Evolutionary conservation across 1,284 basidiomycete genomes (phyloP), one percentile per base, ranked within the genome.

Genomic region (Polyporus tsugae): DNA sequence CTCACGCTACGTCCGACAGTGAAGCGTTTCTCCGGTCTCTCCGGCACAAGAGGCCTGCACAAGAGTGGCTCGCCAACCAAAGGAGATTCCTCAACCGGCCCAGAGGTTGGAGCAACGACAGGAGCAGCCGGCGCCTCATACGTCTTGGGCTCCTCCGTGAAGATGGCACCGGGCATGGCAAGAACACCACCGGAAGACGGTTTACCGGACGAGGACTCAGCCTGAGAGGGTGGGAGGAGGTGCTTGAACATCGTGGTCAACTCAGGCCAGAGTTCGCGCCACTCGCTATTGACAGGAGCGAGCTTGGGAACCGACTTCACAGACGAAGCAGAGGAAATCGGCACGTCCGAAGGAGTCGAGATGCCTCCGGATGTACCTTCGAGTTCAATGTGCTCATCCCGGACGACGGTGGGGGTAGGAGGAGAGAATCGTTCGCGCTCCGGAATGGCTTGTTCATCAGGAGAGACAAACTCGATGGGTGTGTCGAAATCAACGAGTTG

Each of bases 241-340:
- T 78, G 77, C 68, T 75, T 75, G 52, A 79, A 71, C 64, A 77
- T 71, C 11, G 74, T 72, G 6, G 76, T 76, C 46, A 80, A 38
- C 60, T 79, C 79, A 1, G 79, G 79, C 77, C 77, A 79, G 10
- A 80, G 68, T 36, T 78, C 75, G 36, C 66, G 72, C 75, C 75
- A 80, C 53, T 79, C 74, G 35, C 72, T 70, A 67, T 73, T 72
- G 19, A 79, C 73, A 29, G 74, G 74, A 2, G 70, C 75, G 10
- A 79, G 72, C 49, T 72, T 73, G 1, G 77, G 77, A 13, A 75
- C 70, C 25, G 72, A 74, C 29, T 64, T 72, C 19, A 68, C 62
- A 1, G 72, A 70, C 2, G 63, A 44, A 19, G 58, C 42, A 3
- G 70, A 70, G 7, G 71, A 70, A 9, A 70, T 38, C 15, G 72